These are phyloP conservation scores for Tuber brumale DNA, from an alignment of 495 filamentous ascomycete species.

Conservation along the genomic window DNA sequence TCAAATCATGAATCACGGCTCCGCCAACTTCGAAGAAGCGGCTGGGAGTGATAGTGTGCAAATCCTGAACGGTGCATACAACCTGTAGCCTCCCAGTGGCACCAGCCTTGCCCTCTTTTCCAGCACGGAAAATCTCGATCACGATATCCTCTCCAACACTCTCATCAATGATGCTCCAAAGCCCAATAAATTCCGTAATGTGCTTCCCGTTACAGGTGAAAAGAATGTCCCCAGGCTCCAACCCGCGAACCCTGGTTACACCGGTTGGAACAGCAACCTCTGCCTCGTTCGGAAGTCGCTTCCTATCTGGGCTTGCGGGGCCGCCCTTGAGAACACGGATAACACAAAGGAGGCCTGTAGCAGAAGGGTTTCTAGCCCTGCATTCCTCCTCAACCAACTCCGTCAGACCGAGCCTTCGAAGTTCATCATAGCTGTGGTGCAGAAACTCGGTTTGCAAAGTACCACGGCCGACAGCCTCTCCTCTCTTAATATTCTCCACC, in stretches of 20 bases:
- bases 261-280: conserved; percentile 26
- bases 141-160: conserved; percentile 38
- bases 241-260: conserved; percentile 31
- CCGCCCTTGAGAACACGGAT: conserved; percentile 39
- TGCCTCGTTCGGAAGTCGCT: conserved; percentile 7
- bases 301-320: conserved; percentile 33
- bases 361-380: conserved; percentile 25
- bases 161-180: conserved; percentile 43
- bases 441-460: conserved; percentile 42
- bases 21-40: conserved; percentile 42
- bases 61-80: conserved; percentile 37
- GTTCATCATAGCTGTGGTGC: conserved; percentile 40
- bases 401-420: conserved; percentile 38
- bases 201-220: conserved; percentile 39
- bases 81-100: conserved; percentile 34
- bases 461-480: conserved; percentile 37
- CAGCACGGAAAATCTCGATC: conserved; percentile 37
- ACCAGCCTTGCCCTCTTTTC: conserved; percentile 31
- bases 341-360: conserved; percentile 39
- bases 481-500: conserved; percentile 40
- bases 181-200: conserved; percentile 39
- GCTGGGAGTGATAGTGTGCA: conserved; percentile 40
- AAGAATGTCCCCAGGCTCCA: conserved; percentile 42
- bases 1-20: conserved; percentile 40
- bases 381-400: conserved; percentile 38